These are phyloP conservation scores for Tolypocladium ovalisporum DNA, from an alignment of 2,329 filamentous ascomycete species.

Conservation along the genomic window DNA sequence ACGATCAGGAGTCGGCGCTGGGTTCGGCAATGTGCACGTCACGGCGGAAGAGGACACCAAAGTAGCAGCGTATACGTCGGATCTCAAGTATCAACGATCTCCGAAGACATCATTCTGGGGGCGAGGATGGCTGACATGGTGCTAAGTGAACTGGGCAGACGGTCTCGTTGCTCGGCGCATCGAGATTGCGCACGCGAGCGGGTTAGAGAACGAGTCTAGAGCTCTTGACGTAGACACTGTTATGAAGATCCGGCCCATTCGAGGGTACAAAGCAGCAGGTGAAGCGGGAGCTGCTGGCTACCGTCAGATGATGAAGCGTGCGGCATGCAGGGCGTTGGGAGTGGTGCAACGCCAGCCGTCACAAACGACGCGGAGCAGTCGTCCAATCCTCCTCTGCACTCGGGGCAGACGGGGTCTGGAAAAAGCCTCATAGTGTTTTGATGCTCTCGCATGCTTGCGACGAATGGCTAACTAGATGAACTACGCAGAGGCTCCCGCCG, in stretches of 20 bases:
- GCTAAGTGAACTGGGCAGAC: not conserved
- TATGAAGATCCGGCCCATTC: too few relatives aligned
- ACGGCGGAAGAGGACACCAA: not conserved
- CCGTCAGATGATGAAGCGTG: not conserved
- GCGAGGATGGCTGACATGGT: not conserved
- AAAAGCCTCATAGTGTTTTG: not conserved
- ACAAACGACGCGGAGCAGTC: not conserved
- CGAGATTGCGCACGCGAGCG: not conserved
- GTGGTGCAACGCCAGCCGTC: not conserved
- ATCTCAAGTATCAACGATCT: not conserved
- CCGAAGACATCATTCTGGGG: not conserved
- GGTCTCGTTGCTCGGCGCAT: not conserved
- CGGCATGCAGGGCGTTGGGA: not conserved
- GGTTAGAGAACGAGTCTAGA: not conserved
- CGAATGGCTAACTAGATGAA: not conserved
- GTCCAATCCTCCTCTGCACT: not conserved
- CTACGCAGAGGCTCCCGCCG: not conserved
- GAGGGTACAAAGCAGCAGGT: too few relatives aligned
- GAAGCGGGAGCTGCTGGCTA: not conserved
- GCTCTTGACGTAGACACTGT: too few relatives aligned
- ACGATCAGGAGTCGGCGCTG: not conserved
- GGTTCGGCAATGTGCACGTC: not conserved
- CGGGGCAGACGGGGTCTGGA: not conserved
- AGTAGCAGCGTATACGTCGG: not conserved
- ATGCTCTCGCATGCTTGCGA: not conserved